A percentile compares a stretch with the other conserved stretches of the same genome.
Evolutionary conservation across 2,329 filamentous ascomycete genomes (phyloP).

Genomic region (Thielaviopsis musarum): DNA sequence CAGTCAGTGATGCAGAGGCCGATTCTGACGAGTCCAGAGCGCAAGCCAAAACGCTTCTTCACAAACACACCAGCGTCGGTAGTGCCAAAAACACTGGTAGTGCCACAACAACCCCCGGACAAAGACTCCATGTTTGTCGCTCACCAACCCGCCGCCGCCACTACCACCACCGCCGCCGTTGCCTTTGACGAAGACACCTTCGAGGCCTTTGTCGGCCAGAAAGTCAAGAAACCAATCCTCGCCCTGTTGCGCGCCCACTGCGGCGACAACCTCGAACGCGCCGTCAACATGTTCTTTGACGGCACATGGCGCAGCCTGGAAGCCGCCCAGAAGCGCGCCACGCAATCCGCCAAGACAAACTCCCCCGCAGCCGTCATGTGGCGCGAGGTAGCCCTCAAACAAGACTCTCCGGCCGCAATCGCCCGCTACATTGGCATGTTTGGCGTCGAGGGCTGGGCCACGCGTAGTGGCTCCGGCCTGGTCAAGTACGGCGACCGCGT

Average conservation of each 20-base stretch:
- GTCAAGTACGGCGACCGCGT: slow-evolving; percentile 71
- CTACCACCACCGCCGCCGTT: slow-evolving; percentile 12
- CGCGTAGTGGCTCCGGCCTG: slow-evolving; percentile 59
- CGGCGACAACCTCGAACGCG: slow-evolving; percentile 40
- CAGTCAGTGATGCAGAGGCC: too few relatives aligned
- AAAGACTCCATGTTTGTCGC: background rate
- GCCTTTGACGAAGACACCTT: slow-evolving; percentile 41
- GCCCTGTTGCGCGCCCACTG: slow-evolving; percentile 35
- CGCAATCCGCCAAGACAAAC: slow-evolving; percentile 1
- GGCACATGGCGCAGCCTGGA: slow-evolving; percentile 35
- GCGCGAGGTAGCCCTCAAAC: background rate
- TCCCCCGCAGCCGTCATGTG: background rate
- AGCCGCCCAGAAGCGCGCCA: background rate
- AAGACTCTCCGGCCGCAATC: background rate
- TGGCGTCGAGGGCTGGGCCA: slow-evolving; percentile 83
- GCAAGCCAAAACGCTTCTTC: slow-evolving; percentile 5
- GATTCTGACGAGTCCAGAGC: background rate
- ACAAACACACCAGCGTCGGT: background rate
- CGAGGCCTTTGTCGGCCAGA: slow-evolving; percentile 41
- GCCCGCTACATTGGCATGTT: slow-evolving; percentile 76
- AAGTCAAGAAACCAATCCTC: slow-evolving; percentile 32
- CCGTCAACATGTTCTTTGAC: slow-evolving; percentile 55
- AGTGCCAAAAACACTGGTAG: background rate
- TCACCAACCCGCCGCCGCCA: background rate
- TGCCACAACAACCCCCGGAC: too few relatives aligned